Conservation (phyloP, 768 basidiomycete genomes). For the Amanita jacksonii region DNA sequence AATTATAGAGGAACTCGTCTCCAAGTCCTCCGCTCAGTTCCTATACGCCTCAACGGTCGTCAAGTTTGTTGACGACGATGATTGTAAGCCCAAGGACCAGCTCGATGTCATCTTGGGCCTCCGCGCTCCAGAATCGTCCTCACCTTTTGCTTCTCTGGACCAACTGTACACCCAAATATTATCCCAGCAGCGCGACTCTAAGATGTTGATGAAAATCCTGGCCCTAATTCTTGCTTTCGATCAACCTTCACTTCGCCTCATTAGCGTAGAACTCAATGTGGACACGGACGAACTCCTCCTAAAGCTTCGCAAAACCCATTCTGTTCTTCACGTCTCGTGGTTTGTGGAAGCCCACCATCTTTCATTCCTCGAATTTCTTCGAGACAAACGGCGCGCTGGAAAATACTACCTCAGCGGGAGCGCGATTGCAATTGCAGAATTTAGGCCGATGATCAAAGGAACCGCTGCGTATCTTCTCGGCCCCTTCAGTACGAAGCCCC, state of each 20-base stretch:
- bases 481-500: too few species aligned
- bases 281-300: background rate
- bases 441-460: too few species aligned
- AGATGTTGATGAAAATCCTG: background rate
- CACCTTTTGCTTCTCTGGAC: conserved; percentile 11
- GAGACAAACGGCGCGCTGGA: background rate
- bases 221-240: background rate
- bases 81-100: conserved; percentile 4
- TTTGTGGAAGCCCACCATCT: background rate
- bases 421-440: too few species aligned
- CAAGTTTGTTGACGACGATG: conserved; percentile 16
- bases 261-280: background rate
- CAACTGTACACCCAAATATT: conserved; percentile 11
- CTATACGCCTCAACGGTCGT: conserved; percentile 19
- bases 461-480: too few species aligned
- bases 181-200: background rate
- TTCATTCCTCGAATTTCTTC: too few species aligned
- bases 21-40: conserved; percentile 16
- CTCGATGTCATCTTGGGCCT: conserved; percentile 4
- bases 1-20: conserved; percentile 10
- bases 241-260: background rate
- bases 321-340: background rate
- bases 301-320: conserved; percentile 1
- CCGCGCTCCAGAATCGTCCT: background rate
- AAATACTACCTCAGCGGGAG: too few species aligned